phyloP scores from a whole-genome alignment of 352 stramenopile species.

The Pythium oligandrum region DNA sequence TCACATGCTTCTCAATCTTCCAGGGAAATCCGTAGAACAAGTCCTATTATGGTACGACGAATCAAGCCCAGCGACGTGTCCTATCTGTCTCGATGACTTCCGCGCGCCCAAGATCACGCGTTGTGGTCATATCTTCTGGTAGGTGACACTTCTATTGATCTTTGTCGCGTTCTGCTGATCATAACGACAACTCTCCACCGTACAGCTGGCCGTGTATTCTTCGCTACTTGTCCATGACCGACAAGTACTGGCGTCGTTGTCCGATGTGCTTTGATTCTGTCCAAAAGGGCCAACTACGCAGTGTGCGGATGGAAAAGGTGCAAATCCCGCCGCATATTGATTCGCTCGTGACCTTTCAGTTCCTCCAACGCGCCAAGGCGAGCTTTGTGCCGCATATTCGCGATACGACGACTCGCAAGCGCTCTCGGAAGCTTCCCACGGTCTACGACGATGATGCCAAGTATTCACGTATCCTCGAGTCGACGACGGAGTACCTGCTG shows the following conservation, averaged over 20 bases:
- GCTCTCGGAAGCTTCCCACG: constrained; percentile 44
- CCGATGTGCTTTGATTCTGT: constrained; percentile 87
- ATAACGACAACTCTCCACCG: background rate
- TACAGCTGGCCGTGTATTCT: constrained; percentile 79
- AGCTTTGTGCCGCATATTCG: constrained; percentile 68
- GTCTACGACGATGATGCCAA: constrained; percentile 61
- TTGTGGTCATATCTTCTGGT: constrained; percentile 86
- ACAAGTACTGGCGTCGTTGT: constrained; percentile 86
- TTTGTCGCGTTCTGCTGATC: constrained; percentile 2
- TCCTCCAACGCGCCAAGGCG: constrained; percentile 61
- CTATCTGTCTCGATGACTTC: constrained; percentile 78
- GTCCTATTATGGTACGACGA: constrained; percentile 77
- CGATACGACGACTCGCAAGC: constrained; percentile 19
- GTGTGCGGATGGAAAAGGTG: constrained; percentile 56
- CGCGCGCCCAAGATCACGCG: constrained; percentile 83
- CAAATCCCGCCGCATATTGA: constrained; percentile 54
- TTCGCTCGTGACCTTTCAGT: constrained; percentile 57
- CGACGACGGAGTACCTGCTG: constrained; percentile 56
- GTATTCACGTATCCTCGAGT: constrained; percentile 72
- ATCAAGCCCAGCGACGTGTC: constrained; percentile 33
- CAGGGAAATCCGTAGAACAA: constrained; percentile 82
- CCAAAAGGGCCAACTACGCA: constrained; percentile 76
- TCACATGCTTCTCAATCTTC: background rate
- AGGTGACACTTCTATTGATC: constrained; percentile 1
- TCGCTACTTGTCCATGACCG: constrained; percentile 74